Base-by-base conservation (phyloP, 2,329 filamentous ascomycete species). In the Ceratocystis lukuohia region DNA sequence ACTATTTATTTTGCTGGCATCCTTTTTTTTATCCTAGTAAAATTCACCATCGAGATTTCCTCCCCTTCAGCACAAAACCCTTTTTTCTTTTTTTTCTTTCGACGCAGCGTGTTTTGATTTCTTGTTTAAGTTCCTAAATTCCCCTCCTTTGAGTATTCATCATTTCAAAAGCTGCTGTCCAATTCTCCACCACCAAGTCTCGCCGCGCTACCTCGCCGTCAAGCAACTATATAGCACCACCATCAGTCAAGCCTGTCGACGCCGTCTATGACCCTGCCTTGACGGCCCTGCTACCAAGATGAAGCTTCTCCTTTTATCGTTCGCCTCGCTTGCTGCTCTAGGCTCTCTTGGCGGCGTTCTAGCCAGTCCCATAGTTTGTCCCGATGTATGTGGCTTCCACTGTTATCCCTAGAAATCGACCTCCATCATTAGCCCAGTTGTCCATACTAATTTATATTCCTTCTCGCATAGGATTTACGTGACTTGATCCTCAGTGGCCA, bases 401-500 rank as follows among this genome's bases (percentile, higher is more conserved):
- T 61, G 17, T 3, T 30, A 3, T n/a, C 65, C 25, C 41, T 28
- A 15, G 17, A 8, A 46, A 28, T 25, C 20, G 53, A 25, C 1
- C 17, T n/a, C n/a, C 25, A 17, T 4, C 28, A 12, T 7, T 12
- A 33, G 8, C 53, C 30, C 20, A 3, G 53, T 41, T 3, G 44
- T 53, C 53, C 30, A 68, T 65, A 57, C 22, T 46, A 8, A 37
- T 15, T 22, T n/a, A 22, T 37, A 5, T 28, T 5, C 33, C n/a
- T 30, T 41, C 20, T 12, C 6, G 10, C 57, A 33, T 59, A 69
- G 68, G 53, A 67, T 15, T 20, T 68, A 15, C 62, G 75, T 64
- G 77, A 79, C 69, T 71, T 73, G 15, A 83, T 83, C 48, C 76
- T 83, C 61, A 77, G 73, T 33, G 80, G 80, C 65, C 72, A 77